Evolutionary conservation across 495 filamentous ascomycete genomes (phyloP), one percentile per base, ranked within the genome.

Genomic region (Aspergillus haitiensis): DNA sequence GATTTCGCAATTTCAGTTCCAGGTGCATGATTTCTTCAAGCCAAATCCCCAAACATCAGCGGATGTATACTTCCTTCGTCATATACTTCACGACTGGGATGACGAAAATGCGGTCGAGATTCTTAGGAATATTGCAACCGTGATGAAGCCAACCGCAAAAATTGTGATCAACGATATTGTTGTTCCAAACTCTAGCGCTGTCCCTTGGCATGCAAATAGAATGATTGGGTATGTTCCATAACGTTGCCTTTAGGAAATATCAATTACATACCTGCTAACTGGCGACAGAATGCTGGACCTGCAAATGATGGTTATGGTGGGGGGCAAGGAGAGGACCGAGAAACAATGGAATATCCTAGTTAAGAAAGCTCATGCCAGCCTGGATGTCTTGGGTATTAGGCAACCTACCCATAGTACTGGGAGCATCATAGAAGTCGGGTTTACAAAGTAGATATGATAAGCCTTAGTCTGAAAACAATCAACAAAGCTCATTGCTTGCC

Each of bases 271-370:
- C 31, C 31, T 13, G 52, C 35, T 54, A 40, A 54, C 37, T 21
- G 2, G 11, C 33, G 31, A 1, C n/a, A 54, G 52, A 12, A 39
- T 42, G 13, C 18, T 54, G 52, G 35, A 54, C 31, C 15, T 54
- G 52, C 52, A 54, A 16, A 54, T 54, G 52, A 54, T 54, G 52
- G 35, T 54, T 0, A 27, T 54, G 52, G 52, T 54, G 1, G 42
- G 42, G n/a, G 52, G 52, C 2, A 54, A 54, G 35, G 52, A 54
- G 35, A 35, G 52, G n/a, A 54, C 34, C 37, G 31, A 27, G 21
- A 18, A 54, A 18, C 36, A 54, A 11, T 54, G 52, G 52, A 37
- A 21, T 34, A 5, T 39, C 10, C 1, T 54, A 3, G 33, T 54
- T 2, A 21, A 7, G 15, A 40, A 27, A 35, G 52, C 52, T 16